These are phyloP conservation scores for Russula foetens DNA, from an alignment of 768 basidiomycete species.

Conservation along the genomic window DNA sequence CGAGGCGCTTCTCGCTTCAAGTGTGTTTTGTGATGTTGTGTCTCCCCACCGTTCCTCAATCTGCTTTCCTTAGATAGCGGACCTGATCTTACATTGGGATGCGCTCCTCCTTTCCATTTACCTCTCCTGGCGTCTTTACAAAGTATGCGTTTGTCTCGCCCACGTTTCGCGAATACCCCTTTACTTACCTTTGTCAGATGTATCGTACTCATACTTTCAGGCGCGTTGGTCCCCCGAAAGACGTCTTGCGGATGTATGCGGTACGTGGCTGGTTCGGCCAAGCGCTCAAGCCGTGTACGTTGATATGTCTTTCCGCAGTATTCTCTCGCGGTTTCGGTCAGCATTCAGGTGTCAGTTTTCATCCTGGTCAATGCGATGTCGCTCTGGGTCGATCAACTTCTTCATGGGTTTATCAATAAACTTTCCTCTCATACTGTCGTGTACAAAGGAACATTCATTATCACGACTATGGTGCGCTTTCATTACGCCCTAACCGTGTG, in stretches of 20 bases:
- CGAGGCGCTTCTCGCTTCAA: slow-evolving; percentile 34
- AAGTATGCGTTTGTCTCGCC: slow-evolving; percentile 23
- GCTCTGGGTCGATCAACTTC: slow-evolving; percentile 49
- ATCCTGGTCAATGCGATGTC: slow-evolving; percentile 41
- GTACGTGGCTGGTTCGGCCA: slow-evolving; percentile 26
- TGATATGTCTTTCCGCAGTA: slow-evolving; percentile 28
- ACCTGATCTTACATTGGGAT: slow-evolving; percentile 38
- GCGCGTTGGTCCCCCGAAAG: slow-evolving; percentile 44
- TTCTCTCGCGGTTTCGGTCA: slow-evolving; percentile 46
- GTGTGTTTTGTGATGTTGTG: slow-evolving; percentile 24
- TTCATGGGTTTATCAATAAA: slow-evolving; percentile 36
- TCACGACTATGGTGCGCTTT: slow-evolving; percentile 36
- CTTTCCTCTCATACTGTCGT: slow-evolving; percentile 35
- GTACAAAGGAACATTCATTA: slow-evolving; percentile 40
- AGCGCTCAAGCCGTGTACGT: not conserved
- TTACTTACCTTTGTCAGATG: slow-evolving; percentile 24
- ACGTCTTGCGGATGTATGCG: slow-evolving; percentile 43
- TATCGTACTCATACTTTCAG: slow-evolving; percentile 43
- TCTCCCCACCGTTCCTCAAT: not conserved
- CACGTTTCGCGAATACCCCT: not conserved
- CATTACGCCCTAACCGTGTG: not conserved
- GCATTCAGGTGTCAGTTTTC: slow-evolving; percentile 47
- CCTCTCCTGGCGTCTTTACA: slow-evolving; percentile 40
- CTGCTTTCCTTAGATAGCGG: slow-evolving; percentile 34
- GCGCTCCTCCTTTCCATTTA: slow-evolving; percentile 35